A percentile compares a stretch with the other conserved stretches of the same genome.
Conservation (phyloP, 129 eudicot genomes). For the Helianthus tuberosus region DNA sequence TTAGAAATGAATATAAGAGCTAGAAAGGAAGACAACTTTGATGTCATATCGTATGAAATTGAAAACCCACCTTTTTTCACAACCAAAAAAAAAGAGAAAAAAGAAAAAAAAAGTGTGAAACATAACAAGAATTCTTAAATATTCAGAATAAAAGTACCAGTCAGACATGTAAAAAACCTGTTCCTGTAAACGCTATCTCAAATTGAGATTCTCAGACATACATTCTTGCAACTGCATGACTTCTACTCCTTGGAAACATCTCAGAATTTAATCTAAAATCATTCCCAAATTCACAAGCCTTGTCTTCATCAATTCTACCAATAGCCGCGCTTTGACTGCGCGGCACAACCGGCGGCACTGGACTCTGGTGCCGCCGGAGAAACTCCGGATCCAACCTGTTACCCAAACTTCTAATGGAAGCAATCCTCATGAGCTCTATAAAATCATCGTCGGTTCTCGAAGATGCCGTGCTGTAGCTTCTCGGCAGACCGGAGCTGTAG, state of each 20-base stretch:
- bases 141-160: not conserved
- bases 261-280: conserved; percentile 32
- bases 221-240: conserved; percentile 44
- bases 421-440: conserved; percentile 52
- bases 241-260: conserved; percentile 46
- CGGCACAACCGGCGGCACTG: conserved; percentile 19
- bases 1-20: not conserved
- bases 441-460: conserved; percentile 41
- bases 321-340: conserved; percentile 53
- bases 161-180: conserved; percentile 2
- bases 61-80: conserved; percentile 10
- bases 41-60: conserved; percentile 17
- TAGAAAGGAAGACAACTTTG: too few species aligned
- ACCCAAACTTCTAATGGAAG: conserved; percentile 37
- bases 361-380: conserved; percentile 16
- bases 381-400: conserved; percentile 31
- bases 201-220: not conserved
- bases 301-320: conserved; percentile 65
- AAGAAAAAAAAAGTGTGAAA: not conserved
- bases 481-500: conserved; percentile 43
- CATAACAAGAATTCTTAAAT: not conserved
- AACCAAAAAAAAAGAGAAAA: not conserved
- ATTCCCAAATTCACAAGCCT: conserved; percentile 41
- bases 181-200: conserved; percentile 18
- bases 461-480: conserved; percentile 42